These are phyloP conservation scores for Yarrowia porcina DNA, from an alignment of 805 yeast species.

Conservation along the genomic window DNA sequence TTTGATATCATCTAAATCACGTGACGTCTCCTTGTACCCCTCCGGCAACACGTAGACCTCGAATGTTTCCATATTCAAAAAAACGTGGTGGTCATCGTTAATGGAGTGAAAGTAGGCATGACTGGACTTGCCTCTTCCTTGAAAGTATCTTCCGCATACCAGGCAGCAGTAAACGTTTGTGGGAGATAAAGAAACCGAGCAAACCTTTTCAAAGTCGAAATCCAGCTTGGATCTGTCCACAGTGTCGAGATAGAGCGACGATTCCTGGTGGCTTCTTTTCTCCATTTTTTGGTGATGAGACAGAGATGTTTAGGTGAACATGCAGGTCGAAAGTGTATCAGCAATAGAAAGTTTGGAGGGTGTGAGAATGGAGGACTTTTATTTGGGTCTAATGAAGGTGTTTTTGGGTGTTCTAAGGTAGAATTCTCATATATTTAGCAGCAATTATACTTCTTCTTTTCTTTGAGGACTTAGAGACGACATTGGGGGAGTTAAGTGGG, in stretches of 20 bases:
- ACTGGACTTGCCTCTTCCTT: slow-evolving; percentile 62
- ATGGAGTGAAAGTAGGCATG: slow-evolving; percentile 68
- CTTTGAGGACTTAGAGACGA: too few relatives aligned
- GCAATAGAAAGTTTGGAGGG: background rate
- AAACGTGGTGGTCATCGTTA: slow-evolving; percentile 60
- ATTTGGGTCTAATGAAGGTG: too few relatives aligned
- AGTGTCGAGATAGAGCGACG: slow-evolving; percentile 33
- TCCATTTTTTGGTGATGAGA: background rate
- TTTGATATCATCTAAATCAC: slow-evolving; percentile 51
- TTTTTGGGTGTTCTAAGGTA: too few relatives aligned
- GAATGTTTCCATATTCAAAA: slow-evolving; percentile 50
- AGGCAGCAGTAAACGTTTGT: slow-evolving; percentile 69
- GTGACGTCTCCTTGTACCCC: slow-evolving; percentile 44
- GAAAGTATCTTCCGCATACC: slow-evolving; percentile 68
- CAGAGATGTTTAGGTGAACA: background rate
- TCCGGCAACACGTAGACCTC: slow-evolving; percentile 65
- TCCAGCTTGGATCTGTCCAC: slow-evolving; percentile 50
- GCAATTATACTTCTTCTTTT: too few relatives aligned
- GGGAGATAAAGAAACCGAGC: slow-evolving; percentile 59
- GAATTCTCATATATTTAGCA: too few relatives aligned
- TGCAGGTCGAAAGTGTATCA: background rate
- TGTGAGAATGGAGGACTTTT: background rate
- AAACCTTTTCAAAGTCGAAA: slow-evolving; percentile 67
- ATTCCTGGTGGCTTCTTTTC: slow-evolving; percentile 18
- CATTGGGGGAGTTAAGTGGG: too few relatives aligned